phyloP scores from a whole-genome alignment of 768 basidiomycete species.

The Lentinula detonsa region DNA sequence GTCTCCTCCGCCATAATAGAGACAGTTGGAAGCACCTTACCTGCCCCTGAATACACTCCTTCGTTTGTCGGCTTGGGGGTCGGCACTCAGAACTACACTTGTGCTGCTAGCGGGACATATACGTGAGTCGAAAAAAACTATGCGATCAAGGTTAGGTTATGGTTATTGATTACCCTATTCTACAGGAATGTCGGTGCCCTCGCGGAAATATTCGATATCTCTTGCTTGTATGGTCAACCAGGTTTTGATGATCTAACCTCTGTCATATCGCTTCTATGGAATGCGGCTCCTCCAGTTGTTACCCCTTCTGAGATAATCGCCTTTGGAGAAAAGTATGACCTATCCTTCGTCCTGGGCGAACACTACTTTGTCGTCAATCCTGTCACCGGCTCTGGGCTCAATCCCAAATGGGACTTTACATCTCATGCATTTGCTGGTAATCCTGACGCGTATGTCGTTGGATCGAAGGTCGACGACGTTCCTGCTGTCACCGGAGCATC shows the following conservation, averaged over 20 bases:
- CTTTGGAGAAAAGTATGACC: conserved; percentile 1
- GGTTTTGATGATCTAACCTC: conserved; percentile 16
- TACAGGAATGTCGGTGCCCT: conserved; percentile 41
- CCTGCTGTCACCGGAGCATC: conserved; percentile 31
- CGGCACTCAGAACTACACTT: conserved; percentile 54
- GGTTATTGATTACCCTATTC: not conserved
- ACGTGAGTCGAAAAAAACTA: conserved; percentile 26
- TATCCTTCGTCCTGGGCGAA: conserved; percentile 27
- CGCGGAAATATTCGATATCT: conserved; percentile 51
- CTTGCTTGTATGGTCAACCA: conserved; percentile 33
- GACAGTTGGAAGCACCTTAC: conserved; percentile 21
- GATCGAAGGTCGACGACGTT: conserved; percentile 33
- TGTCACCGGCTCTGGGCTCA: conserved; percentile 29
- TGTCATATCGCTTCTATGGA: conserved; percentile 15
- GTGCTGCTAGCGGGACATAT: conserved; percentile 34
- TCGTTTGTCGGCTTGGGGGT: conserved; percentile 39
- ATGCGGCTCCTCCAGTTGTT: conserved; percentile 3
- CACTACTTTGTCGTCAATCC: conserved; percentile 55
- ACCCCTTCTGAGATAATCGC: conserved; percentile 1
- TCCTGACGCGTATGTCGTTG: conserved; percentile 40
- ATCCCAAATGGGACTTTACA: conserved; percentile 56
- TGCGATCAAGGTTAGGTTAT: not conserved
- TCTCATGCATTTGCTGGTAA: conserved; percentile 33
- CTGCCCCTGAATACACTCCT: conserved; percentile 26
- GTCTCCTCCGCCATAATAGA: conserved; percentile 17